Percentiles rank a stretch among this genome's conserved stretches.
Evolutionary conservation across 2,329 filamentous ascomycete genomes (phyloP).

Genomic region (Aspergillus calidoustus): DNA sequence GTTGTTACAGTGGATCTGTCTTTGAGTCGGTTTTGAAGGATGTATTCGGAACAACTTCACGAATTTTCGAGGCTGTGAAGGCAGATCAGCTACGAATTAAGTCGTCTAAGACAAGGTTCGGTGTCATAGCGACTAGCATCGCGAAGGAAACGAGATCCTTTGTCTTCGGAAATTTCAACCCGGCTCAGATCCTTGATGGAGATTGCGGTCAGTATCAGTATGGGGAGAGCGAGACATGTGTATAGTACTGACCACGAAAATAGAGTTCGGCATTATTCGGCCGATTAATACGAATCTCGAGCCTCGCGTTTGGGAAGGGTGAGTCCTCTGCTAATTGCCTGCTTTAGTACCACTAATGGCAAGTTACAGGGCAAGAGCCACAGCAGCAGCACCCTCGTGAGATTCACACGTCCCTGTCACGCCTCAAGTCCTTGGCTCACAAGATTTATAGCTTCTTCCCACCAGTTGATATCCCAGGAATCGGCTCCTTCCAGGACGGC

Average conservation of each 20-base stretch:
- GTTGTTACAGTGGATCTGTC: conserved; percentile 25
- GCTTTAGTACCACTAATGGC: background rate
- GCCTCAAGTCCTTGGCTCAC: too few species aligned
- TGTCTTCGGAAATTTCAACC: conserved; percentile 27
- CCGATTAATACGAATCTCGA: conserved; percentile 13
- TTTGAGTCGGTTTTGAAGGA: conserved; percentile 25
- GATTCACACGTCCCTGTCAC: background rate
- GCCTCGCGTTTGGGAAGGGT: conserved; percentile 20
- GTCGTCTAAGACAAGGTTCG: conserved; percentile 18
- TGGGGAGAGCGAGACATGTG: background rate
- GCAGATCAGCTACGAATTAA: background rate
- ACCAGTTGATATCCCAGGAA: conserved; percentile 19
- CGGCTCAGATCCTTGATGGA: background rate
- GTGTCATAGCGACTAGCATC: conserved; percentile 24
- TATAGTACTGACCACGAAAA: conserved; percentile 9
- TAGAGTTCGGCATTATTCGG: conserved; percentile 22
- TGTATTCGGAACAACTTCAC: conserved; percentile 19
- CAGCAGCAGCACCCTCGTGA: conserved; percentile 24
- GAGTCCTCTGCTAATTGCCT: background rate
- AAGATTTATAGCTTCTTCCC: conserved; percentile 24
- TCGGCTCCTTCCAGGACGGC: conserved; percentile 20
- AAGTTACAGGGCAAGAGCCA: conserved; percentile 24
- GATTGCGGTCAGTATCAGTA: conserved; percentile 3
- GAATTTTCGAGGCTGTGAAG: conserved; percentile 20
- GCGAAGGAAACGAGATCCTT: conserved; percentile 22